A percentile compares a stretch with the other conserved stretches of the same genome.
phyloP scores from a whole-genome alignment of 1,284 basidiomycete genomes.

The Cystobasidiaceae sp. region DNA sequence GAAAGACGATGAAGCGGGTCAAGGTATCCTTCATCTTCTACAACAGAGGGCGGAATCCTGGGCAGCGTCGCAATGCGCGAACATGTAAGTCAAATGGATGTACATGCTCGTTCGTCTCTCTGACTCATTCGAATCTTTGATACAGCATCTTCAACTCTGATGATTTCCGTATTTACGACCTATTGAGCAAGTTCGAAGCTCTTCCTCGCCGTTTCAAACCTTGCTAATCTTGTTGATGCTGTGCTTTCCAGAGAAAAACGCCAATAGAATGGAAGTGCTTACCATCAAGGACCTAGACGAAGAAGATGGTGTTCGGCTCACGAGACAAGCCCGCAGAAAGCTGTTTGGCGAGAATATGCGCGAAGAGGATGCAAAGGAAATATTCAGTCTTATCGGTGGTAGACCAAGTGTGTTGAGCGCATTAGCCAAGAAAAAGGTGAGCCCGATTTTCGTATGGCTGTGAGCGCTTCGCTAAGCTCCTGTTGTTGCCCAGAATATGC shows the following conservation, averaged over 20 bases:
- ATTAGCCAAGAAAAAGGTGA: slow-evolving; percentile 30
- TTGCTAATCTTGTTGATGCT: no score
- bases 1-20: slow-evolving; percentile 60
- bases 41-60: slow-evolving; percentile 79
- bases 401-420: slow-evolving; percentile 33
- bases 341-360: slow-evolving; percentile 31
- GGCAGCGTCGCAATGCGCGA: slow-evolving; percentile 57
- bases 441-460: neutral
- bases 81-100: slow-evolving; percentile 54
- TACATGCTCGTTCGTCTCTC: slow-evolving; percentile 1
- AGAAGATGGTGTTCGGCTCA: slow-evolving; percentile 60
- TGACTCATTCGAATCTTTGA: slow-evolving; percentile 28
- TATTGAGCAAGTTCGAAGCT: slow-evolving; percentile 2
- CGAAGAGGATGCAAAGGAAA: slow-evolving; percentile 26
- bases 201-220: no score
- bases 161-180: slow-evolving; percentile 43
- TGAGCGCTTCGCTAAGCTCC: neutral
- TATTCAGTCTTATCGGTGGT: slow-evolving; percentile 41
- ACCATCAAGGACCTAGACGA: slow-evolving; percentile 65
- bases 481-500: slow-evolving; percentile 27
- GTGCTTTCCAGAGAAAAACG: slow-evolving; percentile 38
- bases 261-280: slow-evolving; percentile 53
- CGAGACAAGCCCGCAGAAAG: slow-evolving; percentile 47
- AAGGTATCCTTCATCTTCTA: slow-evolving; percentile 68
- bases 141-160: slow-evolving; percentile 62